phyloP scores from a whole-genome alignment of 768 basidiomycete genomes.

The Suillus brevipes region DNA sequence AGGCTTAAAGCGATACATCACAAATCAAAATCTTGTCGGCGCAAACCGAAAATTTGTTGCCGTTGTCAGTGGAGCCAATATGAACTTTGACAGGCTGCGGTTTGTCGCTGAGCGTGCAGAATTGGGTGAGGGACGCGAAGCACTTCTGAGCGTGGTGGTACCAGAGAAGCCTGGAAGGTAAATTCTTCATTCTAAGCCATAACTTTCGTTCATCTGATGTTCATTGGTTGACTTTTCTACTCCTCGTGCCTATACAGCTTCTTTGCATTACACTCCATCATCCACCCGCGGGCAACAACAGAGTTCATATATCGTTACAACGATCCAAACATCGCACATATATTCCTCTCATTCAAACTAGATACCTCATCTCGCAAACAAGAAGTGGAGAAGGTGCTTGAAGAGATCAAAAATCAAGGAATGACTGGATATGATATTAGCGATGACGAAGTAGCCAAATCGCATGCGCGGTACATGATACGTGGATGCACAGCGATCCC shows the following conservation, averaged over 20 bases:
- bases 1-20: constrained; percentile 85
- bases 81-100: constrained; percentile 96
- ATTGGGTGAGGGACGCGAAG: constrained; percentile 93
- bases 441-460: constrained; percentile 94
- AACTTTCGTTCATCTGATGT: neutral
- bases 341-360: constrained; percentile 90
- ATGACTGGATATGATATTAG: constrained; percentile 91
- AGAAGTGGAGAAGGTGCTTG: constrained; percentile 67
- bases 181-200: constrained; percentile 21
- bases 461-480: constrained; percentile 91
- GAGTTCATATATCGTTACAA: constrained; percentile 96
- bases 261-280: constrained; percentile 78
- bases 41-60: constrained; percentile 88
- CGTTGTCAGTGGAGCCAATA: constrained; percentile 94
- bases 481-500: constrained; percentile 79
- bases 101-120: constrained; percentile 99
- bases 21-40: constrained; percentile 77
- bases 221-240: neutral
- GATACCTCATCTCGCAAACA: constrained; percentile 50
- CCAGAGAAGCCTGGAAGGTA: constrained; percentile 92
- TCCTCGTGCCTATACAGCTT: constrained; percentile 54
- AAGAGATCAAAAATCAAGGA: constrained; percentile 58
- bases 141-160: constrained; percentile 89
- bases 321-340: constrained; percentile 69
- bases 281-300: constrained; percentile 90